Percentiles rank a stretch among this genome's conserved stretches.
These are phyloP conservation scores for Botrytis fragariae DNA, from an alignment of 2,329 filamentous ascomycete species.

Conservation along the genomic window DNA sequence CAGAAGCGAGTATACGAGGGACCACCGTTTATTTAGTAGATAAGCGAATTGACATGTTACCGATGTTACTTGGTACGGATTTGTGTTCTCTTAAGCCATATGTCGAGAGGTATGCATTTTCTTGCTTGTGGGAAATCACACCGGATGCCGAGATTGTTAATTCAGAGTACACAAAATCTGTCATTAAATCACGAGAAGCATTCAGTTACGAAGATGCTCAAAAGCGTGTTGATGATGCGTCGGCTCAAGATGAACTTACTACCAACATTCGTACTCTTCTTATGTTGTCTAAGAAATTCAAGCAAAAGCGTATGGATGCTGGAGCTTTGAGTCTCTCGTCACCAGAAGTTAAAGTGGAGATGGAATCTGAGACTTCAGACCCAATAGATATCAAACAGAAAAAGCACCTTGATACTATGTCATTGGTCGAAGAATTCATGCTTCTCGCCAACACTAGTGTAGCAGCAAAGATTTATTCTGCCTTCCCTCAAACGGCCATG, in stretches of 20 bases:
- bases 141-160: slow-evolving; percentile 80
- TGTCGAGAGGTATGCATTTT: slow-evolving; percentile 90
- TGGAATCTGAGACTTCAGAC: slow-evolving; percentile 92
- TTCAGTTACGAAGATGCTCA: slow-evolving; percentile 98
- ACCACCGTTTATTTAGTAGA: slow-evolving; percentile 98
- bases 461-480: slow-evolving; percentile 81
- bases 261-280: slow-evolving; percentile 84
- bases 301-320: slow-evolving; percentile 93
- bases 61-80: slow-evolving; percentile 91
- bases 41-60: slow-evolving; percentile 99
- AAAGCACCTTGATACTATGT: slow-evolving; percentile 90
- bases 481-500: slow-evolving; percentile 93
- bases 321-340: slow-evolving; percentile 93
- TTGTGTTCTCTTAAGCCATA: slow-evolving; percentile 96
- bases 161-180: slow-evolving; percentile 91
- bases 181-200: slow-evolving; percentile 92
- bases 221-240: slow-evolving; percentile 83
- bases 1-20: slow-evolving; percentile 87
- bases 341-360: slow-evolving; percentile 95
- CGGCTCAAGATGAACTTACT: slow-evolving; percentile 86
- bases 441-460: slow-evolving; percentile 96
- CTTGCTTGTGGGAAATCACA: slow-evolving; percentile 84
- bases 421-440: slow-evolving; percentile 99
- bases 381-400: slow-evolving; percentile 97
- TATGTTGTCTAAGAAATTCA: slow-evolving; percentile 85